Evolutionary conservation across 2,329 filamentous ascomycete species (phyloP).

Genomic region (Pyrenophora teres): DNA sequence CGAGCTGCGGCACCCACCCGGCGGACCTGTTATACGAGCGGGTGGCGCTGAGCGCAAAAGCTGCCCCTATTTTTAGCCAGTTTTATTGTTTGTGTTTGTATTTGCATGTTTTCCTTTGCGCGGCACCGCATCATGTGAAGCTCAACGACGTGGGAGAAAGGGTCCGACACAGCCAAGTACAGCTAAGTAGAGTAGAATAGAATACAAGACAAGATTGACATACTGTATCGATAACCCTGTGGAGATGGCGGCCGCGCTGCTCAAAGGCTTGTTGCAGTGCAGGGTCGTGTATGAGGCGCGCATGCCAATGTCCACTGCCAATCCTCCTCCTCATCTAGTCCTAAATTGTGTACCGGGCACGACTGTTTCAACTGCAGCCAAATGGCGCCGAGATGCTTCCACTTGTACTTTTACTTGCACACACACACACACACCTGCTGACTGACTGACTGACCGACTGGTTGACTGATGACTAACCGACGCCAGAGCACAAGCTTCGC

Average conservation of each 20-base stretch:
- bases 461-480: too few relatives aligned
- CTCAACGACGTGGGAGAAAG: neutral
- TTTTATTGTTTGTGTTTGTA: constrained; percentile 3
- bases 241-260: too few relatives aligned
- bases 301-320: constrained; percentile 8
- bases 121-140: neutral
- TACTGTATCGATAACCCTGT: constrained; percentile 12
- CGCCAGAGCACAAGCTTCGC: neutral
- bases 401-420: neutral
- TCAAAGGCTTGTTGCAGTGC: constrained; percentile 1
- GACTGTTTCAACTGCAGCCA: constrained; percentile 6
- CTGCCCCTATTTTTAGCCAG: constrained; percentile 28
- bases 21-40: constrained; percentile 23
- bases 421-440: neutral
- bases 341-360: neutral
- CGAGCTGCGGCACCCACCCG: constrained; percentile 19
- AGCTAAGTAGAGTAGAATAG: too few relatives aligned
- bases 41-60: constrained; percentile 19
- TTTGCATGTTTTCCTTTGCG: neutral
- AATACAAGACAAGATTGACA: too few relatives aligned
- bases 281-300: neutral
- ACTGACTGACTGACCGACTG: too few relatives aligned
- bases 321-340: constrained; percentile 7
- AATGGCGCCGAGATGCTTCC: constrained; percentile 6
- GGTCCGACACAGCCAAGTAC: too few relatives aligned